Base-by-base conservation (phyloP, 495 filamentous ascomycete genomes). In the Daldinia bambusicola region DNA sequence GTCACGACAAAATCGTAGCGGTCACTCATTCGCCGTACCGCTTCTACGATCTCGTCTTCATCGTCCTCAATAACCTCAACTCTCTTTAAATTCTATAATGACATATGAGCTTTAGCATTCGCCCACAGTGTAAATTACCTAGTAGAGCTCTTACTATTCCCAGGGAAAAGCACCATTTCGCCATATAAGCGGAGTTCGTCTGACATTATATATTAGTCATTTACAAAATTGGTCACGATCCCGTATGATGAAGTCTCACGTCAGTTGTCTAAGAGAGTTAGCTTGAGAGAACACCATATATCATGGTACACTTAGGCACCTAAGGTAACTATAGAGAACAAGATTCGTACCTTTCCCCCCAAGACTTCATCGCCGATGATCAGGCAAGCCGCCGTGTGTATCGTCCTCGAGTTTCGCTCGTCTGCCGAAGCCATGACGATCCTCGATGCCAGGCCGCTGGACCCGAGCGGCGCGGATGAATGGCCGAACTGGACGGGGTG, bases 291-390 rank as follows among this genome's bases (percentile, higher is more conserved):
- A 26, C 26, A 26, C 1, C 26, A 26, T n/a, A n/a, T n/a, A n/a
- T n/a, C n/a, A n/a, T n/a, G n/a, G 9, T 32, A 55, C 37, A 38
- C 41, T 4, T 5, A 32, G 37, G 20, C 13, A 13, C 26, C 26
- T 26, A 26, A 26, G 26, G 26, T 26, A 26, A 3, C 3, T 26
- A 26, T 26, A n/a, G n/a, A n/a, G 30, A 12, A 30, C 43, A 41
- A 14, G 16, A 51, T 43, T 22, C 81, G 50, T 75, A 92, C 95
- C 91, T 99, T 99, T 67, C 95, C 95, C n/a, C 93, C 93, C 2
- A 99, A 85, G 4, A 99, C 92, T 76, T 99, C 95, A 80, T 99
- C 95, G 20, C 95, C 95, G 71, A 99, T 99, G 69, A 99, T 93
- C 52, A 99, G 81, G 76, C 93, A 97, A 64, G 92, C 95, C 32